Evolutionary conservation across 352 stramenopile species (phyloP).

Genomic region (Pythium graminicola): DNA sequence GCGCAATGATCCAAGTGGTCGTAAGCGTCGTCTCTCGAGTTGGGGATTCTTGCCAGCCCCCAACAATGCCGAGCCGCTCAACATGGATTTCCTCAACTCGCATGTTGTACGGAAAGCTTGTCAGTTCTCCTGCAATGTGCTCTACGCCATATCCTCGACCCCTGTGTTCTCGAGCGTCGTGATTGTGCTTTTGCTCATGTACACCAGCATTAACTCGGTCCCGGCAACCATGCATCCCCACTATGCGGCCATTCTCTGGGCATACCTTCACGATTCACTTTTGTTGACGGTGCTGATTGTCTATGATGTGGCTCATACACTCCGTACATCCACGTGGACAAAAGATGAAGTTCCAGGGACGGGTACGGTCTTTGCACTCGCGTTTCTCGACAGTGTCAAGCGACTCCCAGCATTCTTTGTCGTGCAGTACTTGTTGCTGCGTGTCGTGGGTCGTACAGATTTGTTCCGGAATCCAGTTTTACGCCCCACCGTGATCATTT

Average conservation of each 20-base stretch:
- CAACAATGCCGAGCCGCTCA: conserved; percentile 42
- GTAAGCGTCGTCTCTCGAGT: conserved; percentile 50
- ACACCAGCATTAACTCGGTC: conserved; percentile 43
- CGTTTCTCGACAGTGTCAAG: conserved; percentile 41
- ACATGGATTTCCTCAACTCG: conserved; percentile 68
- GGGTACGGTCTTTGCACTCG: conserved; percentile 41
- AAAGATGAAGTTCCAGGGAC: conserved; percentile 57
- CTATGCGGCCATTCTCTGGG: conserved; percentile 60
- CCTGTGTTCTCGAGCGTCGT: conserved; percentile 56
- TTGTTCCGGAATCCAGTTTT: conserved; percentile 73
- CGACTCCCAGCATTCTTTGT: conserved; percentile 44
- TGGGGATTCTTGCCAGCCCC: conserved; percentile 44
- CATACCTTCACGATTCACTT: conserved; percentile 53
- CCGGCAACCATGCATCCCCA: conserved; percentile 61
- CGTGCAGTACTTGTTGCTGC: conserved; percentile 49
- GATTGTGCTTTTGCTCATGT: conserved; percentile 44
- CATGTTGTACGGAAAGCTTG: conserved; percentile 60
- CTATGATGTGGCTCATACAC: conserved; percentile 56
- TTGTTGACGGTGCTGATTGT: conserved; percentile 57
- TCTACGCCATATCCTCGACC: conserved; percentile 63
- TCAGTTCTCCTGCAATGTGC: conserved; percentile 64
- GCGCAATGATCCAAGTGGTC: conserved; percentile 56
- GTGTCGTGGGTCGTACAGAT: conserved; percentile 56
- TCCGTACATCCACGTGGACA: conserved; percentile 62
- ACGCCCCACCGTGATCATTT: conserved; percentile 57